Conservation (phyloP, 176 grass and related monocot genomes). For the Rhynchospora pubera region DNA sequence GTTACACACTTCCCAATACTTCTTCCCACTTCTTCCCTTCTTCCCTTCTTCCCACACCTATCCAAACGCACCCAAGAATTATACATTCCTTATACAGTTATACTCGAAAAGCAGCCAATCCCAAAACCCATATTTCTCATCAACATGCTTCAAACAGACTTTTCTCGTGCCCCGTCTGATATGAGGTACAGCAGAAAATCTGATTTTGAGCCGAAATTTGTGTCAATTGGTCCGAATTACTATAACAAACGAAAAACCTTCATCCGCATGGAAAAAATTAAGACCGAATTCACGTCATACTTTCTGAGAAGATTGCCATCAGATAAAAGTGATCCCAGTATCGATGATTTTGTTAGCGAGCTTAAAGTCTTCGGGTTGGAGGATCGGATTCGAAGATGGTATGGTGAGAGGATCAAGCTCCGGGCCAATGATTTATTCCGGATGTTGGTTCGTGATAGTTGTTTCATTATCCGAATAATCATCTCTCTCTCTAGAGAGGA, state of each 20-base stretch:
- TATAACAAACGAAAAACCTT: background rate
- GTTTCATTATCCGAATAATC: background rate
- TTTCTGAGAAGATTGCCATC: background rate
- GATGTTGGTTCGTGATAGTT: slow-evolving; percentile 9
- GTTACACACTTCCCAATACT: no score
- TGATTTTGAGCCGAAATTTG: background rate
- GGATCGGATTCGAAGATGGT: background rate
- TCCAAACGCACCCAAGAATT: no score
- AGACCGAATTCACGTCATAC: background rate
- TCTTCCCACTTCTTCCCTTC: no score
- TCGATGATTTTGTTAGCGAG: background rate
- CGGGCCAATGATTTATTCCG: background rate
- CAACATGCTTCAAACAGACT: background rate
- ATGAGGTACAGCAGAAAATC: background rate
- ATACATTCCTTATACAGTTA: no score
- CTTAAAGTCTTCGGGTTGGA: background rate
- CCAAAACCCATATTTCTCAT: background rate
- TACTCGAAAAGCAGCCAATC: no score
- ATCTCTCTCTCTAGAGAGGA: background rate
- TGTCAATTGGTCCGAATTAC: slow-evolving; percentile 10
- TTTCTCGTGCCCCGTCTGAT: background rate
- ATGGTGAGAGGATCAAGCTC: background rate
- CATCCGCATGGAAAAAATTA: background rate
- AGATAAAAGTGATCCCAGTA: background rate
- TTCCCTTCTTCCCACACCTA: no score